phyloP scores from a whole-genome alignment of 2,329 filamentous ascomycete species.

The Raffaelea ambrosiae region DNA sequence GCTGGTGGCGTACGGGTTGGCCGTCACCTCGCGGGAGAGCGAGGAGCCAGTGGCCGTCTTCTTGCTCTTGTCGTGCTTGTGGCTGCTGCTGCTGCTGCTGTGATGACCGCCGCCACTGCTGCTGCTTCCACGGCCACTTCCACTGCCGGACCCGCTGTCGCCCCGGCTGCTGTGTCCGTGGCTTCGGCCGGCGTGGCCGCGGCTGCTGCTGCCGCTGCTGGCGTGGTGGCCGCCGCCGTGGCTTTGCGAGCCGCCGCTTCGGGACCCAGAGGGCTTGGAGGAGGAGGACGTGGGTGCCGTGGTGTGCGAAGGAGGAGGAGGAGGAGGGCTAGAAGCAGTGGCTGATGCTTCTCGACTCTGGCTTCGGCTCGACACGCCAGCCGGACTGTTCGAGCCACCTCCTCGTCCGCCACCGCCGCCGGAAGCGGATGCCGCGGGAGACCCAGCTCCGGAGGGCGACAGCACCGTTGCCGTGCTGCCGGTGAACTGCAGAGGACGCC shows the following conservation, averaged over 20 bases:
- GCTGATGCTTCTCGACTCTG: background rate
- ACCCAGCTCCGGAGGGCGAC: slow-evolving; percentile 12
- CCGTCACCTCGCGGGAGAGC: background rate
- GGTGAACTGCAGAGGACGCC: slow-evolving; percentile 22
- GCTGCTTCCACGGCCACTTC: background rate
- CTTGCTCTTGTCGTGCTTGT: background rate
- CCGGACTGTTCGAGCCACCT: too few relatives aligned
- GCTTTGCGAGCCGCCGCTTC: too few relatives aligned
- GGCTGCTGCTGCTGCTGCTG: background rate
- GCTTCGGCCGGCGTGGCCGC: background rate
- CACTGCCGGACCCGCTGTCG: background rate
- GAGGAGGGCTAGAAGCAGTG: background rate
- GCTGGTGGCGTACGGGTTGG: too few relatives aligned
- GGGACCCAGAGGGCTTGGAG: too few relatives aligned
- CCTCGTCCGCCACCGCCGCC: slow-evolving; percentile 6
- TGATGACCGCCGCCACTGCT: background rate
- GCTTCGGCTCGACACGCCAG: background rate
- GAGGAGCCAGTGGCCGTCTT: background rate
- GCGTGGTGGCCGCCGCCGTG: too few relatives aligned
- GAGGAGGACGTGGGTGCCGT: too few relatives aligned
- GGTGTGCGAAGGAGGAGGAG: too few relatives aligned
- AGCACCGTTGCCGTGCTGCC: too few relatives aligned
- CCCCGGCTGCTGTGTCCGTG: background rate
- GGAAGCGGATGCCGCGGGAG: background rate
- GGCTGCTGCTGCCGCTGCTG: background rate